Evolutionary conservation across 768 basidiomycete genomes (phyloP).

Genomic region (Mycena belliarum): DNA sequence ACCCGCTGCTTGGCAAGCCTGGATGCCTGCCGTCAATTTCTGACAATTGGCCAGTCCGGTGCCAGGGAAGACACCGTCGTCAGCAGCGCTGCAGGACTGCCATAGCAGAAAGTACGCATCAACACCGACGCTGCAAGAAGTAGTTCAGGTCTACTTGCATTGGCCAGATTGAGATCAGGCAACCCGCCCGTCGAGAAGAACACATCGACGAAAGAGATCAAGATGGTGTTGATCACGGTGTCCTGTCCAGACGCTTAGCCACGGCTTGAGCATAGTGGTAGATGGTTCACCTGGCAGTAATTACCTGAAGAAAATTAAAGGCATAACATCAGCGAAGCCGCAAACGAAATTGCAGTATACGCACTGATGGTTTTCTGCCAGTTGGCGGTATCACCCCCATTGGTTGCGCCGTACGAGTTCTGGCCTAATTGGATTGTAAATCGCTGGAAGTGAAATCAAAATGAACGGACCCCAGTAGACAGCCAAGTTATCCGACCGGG

Average conservation of each 20-base stretch:
- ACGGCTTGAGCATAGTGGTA: no score
- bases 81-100: constrained; percentile 53
- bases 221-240: constrained; percentile 11
- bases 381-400: constrained; percentile 38
- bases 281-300: constrained; percentile 51
- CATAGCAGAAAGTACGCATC: not conserved
- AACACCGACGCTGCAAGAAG: not conserved
- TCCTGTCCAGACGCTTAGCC: not conserved
- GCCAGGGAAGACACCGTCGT: constrained; percentile 53
- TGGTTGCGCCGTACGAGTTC: constrained; percentile 58
- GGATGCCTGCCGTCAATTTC: constrained; percentile 60
- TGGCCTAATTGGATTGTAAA: constrained; percentile 38
- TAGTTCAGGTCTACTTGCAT: not conserved
- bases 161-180: constrained; percentile 21
- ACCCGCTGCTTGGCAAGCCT: constrained; percentile 63
- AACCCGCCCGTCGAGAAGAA: constrained; percentile 10
- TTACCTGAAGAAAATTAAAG: no score
- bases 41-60: constrained; percentile 65
- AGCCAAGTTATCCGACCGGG: constrained; percentile 20
- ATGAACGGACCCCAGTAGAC: constrained; percentile 16
- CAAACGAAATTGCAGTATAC: no score
- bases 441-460: not conserved
- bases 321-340: no score
- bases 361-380: constrained; percentile 43
- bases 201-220: constrained; percentile 15